Evolutionary conservation across 1,284 basidiomycete species (phyloP), one percentile per base, ranked within the genome.

Genomic region (Cystobasidiaceae sp.): DNA sequence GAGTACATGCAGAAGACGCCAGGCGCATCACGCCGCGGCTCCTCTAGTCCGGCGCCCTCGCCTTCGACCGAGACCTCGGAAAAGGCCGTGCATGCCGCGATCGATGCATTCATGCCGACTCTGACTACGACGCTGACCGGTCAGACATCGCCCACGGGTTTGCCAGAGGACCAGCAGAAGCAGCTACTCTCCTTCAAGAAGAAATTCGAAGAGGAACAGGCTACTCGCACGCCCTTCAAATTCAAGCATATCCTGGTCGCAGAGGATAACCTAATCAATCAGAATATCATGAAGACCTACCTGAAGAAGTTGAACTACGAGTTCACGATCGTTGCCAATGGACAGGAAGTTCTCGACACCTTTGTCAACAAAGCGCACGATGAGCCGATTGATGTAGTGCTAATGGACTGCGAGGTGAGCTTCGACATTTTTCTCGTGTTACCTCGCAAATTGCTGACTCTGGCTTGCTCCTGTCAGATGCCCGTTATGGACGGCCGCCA

Each of bases 261-360:
- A 3, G 66, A 67, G 41, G 66, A 67, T 25, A 67, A 67, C 23
- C 34, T 43, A 2, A 62, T 67, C 66, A 67, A 67, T 44, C 59
- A 62, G 33, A 62, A 67, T 28, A 60, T 67, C 21, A 54, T 67
- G 59, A 54, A 49, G 50, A 60, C 37, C 13, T 55, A 62, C 23
- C 49, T 67, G 3, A 34, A 55, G 30, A 67, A 67, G 34, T 23
- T 67, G 7, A 52, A 52, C 2, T 61, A 60, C 34, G 41, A 50
- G 11, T 55, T 50, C 25, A 54, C 50, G 7, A 67, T 60, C 2
- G 66, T 60, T 9, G 45, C 37, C 15, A 60, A 67, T 46, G 66
- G 66, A 4, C 56, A 55, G 43, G 66, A 67, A 32, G 56, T 54
- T 13, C 17, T 67, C 2, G 60, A 62, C 45, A 50, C 49, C 15